Evolutionary conservation across 169 alveolate genomes (phyloP).

Genomic region (Eimeria necatrix): DNA sequence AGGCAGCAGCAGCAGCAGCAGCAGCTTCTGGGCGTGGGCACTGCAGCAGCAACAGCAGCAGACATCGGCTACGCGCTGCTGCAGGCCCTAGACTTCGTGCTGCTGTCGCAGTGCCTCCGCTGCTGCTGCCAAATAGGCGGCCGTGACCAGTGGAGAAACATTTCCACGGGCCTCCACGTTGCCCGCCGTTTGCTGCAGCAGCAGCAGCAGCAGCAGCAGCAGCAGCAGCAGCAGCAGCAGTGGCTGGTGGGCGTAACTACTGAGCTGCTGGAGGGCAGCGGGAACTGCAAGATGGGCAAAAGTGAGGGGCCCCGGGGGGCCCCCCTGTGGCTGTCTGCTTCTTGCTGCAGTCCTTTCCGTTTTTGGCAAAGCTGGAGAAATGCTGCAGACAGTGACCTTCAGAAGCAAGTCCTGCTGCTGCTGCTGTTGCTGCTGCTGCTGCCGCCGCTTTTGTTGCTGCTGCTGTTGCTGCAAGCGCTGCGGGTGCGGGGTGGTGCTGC

Average conservation of each 20-base stretch:
- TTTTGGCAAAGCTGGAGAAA: slow-evolving; percentile 83
- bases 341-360: slow-evolving; percentile 56
- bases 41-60: background rate
- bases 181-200: slow-evolving; percentile 78
- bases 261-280: slow-evolving; percentile 83
- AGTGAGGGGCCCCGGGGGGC: slow-evolving; percentile 54
- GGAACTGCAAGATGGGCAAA: slow-evolving; percentile 86
- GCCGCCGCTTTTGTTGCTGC: background rate
- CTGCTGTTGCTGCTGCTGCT: background rate
- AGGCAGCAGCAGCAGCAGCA: slow-evolving; percentile 25
- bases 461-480: background rate
- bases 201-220: background rate
- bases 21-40: slow-evolving; percentile 15
- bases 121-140: slow-evolving; percentile 91
- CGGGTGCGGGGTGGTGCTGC: background rate
- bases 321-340: slow-evolving; percentile 69
- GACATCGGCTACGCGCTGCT: slow-evolving; percentile 87
- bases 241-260: slow-evolving; percentile 86
- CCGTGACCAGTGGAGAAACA: slow-evolving; percentile 92
- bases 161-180: slow-evolving; percentile 89
- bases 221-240: background rate
- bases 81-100: slow-evolving; percentile 89
- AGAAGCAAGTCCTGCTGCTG: background rate
- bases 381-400: slow-evolving; percentile 68
- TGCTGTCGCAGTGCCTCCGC: slow-evolving; percentile 83